Percentiles rank a stretch among this genome's conserved stretches.
These are phyloP conservation scores for Boletus bicolor DNA, from an alignment of 768 basidiomycete species.

Conservation along the genomic window DNA sequence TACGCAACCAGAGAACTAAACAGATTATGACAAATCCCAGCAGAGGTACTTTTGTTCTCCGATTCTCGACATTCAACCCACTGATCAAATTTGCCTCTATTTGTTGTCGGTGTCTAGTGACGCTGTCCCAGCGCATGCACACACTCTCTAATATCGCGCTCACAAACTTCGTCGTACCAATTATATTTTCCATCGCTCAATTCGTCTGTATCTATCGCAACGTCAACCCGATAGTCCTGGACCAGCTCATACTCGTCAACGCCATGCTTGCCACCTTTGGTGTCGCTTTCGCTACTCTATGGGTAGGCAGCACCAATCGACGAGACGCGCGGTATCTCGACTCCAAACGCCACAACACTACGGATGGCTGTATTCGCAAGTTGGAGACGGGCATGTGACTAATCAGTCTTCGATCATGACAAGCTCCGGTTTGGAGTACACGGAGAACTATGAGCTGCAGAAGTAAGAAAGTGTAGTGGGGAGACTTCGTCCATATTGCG, in stretches of 20 bases:
- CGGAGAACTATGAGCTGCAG: too few relatives aligned
- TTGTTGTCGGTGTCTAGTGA: neutral
- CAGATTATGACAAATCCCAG: neutral
- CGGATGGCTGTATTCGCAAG: too few relatives aligned
- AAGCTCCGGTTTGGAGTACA: too few relatives aligned
- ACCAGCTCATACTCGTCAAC: conserved; percentile 5
- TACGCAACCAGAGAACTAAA: neutral
- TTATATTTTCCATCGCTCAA: conserved; percentile 11
- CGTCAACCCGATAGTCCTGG: neutral
- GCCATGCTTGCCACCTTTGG: conserved; percentile 13
- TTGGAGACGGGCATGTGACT: too few relatives aligned
- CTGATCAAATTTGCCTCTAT: neutral
- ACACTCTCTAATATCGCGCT: conserved; percentile 25
- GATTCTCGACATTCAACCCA: neutral
- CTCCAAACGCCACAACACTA: neutral
- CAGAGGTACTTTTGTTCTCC: neutral
- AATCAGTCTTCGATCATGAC: too few relatives aligned
- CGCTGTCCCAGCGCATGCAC: conserved; percentile 5
- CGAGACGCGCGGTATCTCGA: neutral
- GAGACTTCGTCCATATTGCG: too few relatives aligned
- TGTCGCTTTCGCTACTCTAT: neutral
- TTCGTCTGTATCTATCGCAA: conserved; percentile 5
- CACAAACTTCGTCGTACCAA: conserved; percentile 28
- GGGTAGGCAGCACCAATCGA: conserved; percentile 4
- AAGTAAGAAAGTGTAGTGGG: too few relatives aligned